A percentile compares a stretch with the other conserved stretches of the same genome.
These are phyloP conservation scores for Colletotrichum sp. DNA, from an alignment of 2,329 filamentous ascomycete genomes.

Conservation along the genomic window DNA sequence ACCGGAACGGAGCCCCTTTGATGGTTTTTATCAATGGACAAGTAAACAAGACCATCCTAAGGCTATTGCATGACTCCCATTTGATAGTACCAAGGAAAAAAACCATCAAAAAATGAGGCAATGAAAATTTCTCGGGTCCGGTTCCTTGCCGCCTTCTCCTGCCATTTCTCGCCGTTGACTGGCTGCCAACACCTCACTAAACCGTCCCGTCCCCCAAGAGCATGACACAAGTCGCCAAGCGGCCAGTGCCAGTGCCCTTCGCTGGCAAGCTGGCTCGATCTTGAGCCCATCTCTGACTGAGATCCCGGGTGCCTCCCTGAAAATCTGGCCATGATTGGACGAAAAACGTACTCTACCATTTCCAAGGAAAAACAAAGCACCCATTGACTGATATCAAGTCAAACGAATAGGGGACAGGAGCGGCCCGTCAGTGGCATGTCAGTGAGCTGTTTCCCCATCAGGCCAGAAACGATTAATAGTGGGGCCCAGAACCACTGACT, in stretches of 20 bases:
- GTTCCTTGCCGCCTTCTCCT: not conserved
- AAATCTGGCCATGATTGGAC: not conserved
- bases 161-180: not conserved
- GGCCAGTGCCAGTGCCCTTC: not conserved
- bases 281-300: not conserved
- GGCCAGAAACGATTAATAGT: not conserved
- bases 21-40: not conserved
- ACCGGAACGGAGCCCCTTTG: not conserved
- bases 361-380: not conserved
- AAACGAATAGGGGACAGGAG: not conserved
- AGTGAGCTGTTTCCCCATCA: slow-evolving; percentile 14
- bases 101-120: not conserved
- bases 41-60: not conserved
- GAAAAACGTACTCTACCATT: rapidly evolving
- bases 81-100: not conserved
- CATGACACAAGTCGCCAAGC: not conserved
- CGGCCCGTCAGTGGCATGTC: not conserved
- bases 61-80: not conserved
- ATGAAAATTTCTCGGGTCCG: slow-evolving; percentile 2
- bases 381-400: not conserved
- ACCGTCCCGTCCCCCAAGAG: not conserved
- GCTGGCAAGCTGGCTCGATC: not conserved
- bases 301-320: not conserved
- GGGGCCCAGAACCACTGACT: not conserved
- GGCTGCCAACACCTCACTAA: not conserved